phyloP scores from a whole-genome alignment of 352 stramenopile species.

The Phytopythium chamaehyphon region DNA sequence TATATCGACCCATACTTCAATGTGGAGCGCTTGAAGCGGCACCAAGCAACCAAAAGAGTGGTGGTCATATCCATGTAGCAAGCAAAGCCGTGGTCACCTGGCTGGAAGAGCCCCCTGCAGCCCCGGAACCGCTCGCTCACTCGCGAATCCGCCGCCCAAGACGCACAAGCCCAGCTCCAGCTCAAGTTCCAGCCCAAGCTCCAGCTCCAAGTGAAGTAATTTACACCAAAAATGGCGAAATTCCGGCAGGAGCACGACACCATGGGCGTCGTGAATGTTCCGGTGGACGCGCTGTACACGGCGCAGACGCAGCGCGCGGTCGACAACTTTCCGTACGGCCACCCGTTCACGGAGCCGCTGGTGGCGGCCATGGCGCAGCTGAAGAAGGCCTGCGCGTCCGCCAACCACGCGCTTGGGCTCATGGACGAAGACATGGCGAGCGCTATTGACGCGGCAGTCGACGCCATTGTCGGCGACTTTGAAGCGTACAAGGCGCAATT shows the following conservation, averaged over 20 bases:
- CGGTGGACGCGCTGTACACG: conserved; percentile 37
- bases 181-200: neutral
- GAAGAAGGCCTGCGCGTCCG: conserved; percentile 41
- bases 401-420: conserved; percentile 38
- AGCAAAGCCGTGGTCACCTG: too few relatives aligned
- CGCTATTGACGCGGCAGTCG: conserved; percentile 30
- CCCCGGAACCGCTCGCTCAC: neutral
- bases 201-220: neutral
- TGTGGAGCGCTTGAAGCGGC: conserved; percentile 1
- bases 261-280: conserved; percentile 51
- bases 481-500: conserved; percentile 32
- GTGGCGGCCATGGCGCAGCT: conserved; percentile 40
- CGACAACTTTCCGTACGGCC: conserved; percentile 48
- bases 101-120: too few relatives aligned
- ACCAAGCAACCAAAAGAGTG: conserved; percentile 1
- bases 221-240: conserved; percentile 5
- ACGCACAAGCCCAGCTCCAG: neutral
- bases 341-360: conserved; percentile 36
- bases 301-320: conserved; percentile 50
- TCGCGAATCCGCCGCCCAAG: neutral
- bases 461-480: conserved; percentile 31
- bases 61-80: neutral
- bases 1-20: neutral
- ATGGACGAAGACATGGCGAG: conserved; percentile 27
- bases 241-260: conserved; percentile 52